Conservation (phyloP, 1,139 yeast genomes). For the Meyerozyma smithsonii region DNA sequence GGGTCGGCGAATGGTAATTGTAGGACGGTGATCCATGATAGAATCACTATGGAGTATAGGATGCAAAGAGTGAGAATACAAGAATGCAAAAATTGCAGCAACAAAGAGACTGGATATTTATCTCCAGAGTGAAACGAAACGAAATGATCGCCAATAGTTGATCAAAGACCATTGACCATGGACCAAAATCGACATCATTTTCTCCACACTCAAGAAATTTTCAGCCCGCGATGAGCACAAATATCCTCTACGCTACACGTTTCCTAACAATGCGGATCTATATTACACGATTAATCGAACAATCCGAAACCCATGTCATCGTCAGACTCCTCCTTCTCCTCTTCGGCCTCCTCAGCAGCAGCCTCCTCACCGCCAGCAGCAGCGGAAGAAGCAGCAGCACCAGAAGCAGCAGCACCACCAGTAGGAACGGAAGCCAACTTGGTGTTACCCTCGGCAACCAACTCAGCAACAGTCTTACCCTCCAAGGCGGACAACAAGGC, state of each 20-base stretch:
- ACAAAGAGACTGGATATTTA: too few species aligned
- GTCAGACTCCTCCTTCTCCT: slow-evolving; percentile 46
- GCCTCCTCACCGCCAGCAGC: slow-evolving; percentile 31
- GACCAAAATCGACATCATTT: too few species aligned
- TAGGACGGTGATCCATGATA: too few species aligned
- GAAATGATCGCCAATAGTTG: too few species aligned
- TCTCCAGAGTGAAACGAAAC: too few species aligned
- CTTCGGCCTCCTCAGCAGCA: slow-evolving; percentile 35
- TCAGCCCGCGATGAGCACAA: too few species aligned
- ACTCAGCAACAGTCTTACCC: slow-evolving; percentile 72
- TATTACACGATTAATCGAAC: slow-evolving; percentile 55
- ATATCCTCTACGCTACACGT: not conserved
- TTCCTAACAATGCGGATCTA: slow-evolving; percentile 2
- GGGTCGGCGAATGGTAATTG: too few species aligned
- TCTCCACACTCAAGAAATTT: too few species aligned
- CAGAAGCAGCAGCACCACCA: slow-evolving; percentile 75
- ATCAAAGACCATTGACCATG: too few species aligned
- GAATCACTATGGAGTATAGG: too few species aligned
- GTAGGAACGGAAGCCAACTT: slow-evolving; percentile 80
- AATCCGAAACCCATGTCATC: slow-evolving; percentile 89
- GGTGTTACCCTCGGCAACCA: slow-evolving; percentile 76
- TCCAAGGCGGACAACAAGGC: slow-evolving; percentile 65
- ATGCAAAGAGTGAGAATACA: too few species aligned
- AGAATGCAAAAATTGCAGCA: too few species aligned
- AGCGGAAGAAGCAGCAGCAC: slow-evolving; percentile 43